These are phyloP conservation scores for Exutisphaerella laricina DNA, from an alignment of 2,329 filamentous ascomycete genomes.

Conservation along the genomic window DNA sequence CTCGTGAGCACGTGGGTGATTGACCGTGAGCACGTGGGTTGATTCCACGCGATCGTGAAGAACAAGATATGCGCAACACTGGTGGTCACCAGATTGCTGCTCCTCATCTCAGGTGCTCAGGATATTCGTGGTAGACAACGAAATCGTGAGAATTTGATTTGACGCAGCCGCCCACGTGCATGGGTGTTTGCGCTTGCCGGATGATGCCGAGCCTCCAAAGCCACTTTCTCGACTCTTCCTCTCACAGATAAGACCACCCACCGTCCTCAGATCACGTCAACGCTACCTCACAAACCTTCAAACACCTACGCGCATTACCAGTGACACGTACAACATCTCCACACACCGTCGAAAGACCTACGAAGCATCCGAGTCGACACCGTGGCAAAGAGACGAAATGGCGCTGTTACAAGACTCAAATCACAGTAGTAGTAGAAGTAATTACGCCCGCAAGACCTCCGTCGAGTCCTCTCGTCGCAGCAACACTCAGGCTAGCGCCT, in stretches of 20 bases:
- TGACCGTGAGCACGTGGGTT: no score
- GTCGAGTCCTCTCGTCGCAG: constrained; percentile 59
- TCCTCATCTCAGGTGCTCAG: neutral
- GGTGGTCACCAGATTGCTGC: neutral
- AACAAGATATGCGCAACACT: neutral
- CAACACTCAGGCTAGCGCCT: constrained; percentile 87
- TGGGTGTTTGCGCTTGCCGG: no score
- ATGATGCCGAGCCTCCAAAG: no score
- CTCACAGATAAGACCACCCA: neutral
- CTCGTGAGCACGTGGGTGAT: no score
- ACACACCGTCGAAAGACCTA: constrained; percentile 2
- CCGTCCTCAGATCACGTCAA: constrained; percentile 2
- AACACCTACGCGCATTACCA: constrained; percentile 3
- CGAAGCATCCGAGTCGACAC: constrained; percentile 30
- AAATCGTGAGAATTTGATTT: neutral
- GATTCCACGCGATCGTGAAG: neutral
- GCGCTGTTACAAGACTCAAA: constrained; percentile 62
- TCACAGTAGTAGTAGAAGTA: constrained; percentile 67
- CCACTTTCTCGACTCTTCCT: constrained; percentile 1
- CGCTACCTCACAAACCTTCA: constrained; percentile 4
- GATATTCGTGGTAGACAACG: constrained; percentile 1
- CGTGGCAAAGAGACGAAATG: constrained; percentile 54
- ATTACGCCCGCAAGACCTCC: constrained; percentile 41
- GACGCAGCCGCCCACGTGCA: neutral
- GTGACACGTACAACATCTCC: constrained; percentile 5